Evolutionary conservation across 768 basidiomycete genomes (phyloP), one percentile per base, ranked within the genome.

Genomic region (Naganishia randhawae): DNA sequence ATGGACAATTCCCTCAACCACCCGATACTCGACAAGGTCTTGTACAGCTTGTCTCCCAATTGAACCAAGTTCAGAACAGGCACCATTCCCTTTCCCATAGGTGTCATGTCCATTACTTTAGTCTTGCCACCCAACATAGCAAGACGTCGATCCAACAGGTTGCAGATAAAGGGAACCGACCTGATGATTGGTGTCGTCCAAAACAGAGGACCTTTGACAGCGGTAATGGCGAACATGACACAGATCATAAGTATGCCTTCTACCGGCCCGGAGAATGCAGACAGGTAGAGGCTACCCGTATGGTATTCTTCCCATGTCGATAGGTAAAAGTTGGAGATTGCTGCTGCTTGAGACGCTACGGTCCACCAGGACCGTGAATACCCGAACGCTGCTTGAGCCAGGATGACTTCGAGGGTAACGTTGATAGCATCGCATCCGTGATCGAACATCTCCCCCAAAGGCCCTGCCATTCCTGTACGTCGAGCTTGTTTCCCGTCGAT

Each of bases 321-420:
- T 22, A 90, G 82, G 78, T 90, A 90, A 74, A 91, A 91, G 77
- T 88, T 90, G 69, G 86, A 86, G 45, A 89, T 80, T 0, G 88
- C 87, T 0, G 87, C 87, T 13, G 88, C 83, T 77, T 94, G 91
- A 0, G 89, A 89, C 0, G 89, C 86, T 37, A 98, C 88, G 0
- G 93, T 97, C 95, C 93, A 98, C 93, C 96, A 98, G 0, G 91
- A 92, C 22, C 93, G 84, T 14, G 91, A 92, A 25, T 97, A 84
- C 73, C 95, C 94, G 50, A 99, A 85, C 0, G 96, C 94, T 31
- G 89, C 86, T 9, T 87, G 83, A 7, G 86, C 85, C 48, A 99
- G 85, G 69, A 97, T 84, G 67, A 87, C 89, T 80, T 93, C 95
- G 29, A 99, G 85, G 91, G 92, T 95, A 0, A 95, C 98, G 76